A percentile compares a stretch with the other conserved stretches of the same genome.
These are phyloP conservation scores for Trametes cingulata DNA, from an alignment of 768 basidiomycete genomes.

Conservation along the genomic window DNA sequence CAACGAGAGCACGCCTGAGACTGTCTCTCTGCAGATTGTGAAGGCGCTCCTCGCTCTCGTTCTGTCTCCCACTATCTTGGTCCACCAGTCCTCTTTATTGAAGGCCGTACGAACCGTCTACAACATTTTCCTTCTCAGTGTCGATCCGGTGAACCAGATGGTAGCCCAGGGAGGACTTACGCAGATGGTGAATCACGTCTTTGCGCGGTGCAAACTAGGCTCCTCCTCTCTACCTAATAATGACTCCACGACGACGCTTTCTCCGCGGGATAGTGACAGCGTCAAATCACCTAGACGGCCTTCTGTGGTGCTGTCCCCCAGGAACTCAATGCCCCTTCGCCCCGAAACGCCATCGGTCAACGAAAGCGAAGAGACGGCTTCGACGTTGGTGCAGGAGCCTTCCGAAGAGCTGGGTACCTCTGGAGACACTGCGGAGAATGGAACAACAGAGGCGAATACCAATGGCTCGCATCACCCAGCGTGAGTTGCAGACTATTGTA, in stretches of 20 bases:
- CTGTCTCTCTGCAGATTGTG: slow-evolving; percentile 94
- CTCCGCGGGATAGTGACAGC: slow-evolving; percentile 12
- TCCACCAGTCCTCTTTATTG: slow-evolving; percentile 94
- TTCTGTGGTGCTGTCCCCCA: slow-evolving; percentile 21
- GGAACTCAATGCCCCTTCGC: slow-evolving; percentile 13
- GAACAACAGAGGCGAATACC: background rate
- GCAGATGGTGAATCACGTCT: slow-evolving; percentile 98
- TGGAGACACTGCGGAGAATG: slow-evolving; percentile 1
- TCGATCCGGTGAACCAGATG: slow-evolving; percentile 91
- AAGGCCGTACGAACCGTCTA: slow-evolving; percentile 98
- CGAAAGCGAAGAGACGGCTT: slow-evolving; percentile 14
- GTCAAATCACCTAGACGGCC: slow-evolving; percentile 14
- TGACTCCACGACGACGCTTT: slow-evolving; percentile 25
- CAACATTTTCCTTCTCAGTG: slow-evolving; percentile 92
- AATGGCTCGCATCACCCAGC: slow-evolving; percentile 11
- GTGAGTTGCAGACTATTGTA: slow-evolving; percentile 7
- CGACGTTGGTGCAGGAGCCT: slow-evolving; percentile 16
- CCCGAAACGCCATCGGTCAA: slow-evolving; percentile 15
- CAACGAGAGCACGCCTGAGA: slow-evolving; percentile 81
- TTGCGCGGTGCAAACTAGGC: slow-evolving; percentile 67
- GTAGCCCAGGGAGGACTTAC: slow-evolving; percentile 97
- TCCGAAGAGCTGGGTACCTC: background rate
- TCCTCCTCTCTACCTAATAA: slow-evolving; percentile 15
- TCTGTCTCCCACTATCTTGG: slow-evolving; percentile 80
- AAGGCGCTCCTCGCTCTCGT: slow-evolving; percentile 91